A percentile compares a stretch with the other conserved stretches of the same genome.
These are phyloP conservation scores for Chaetomium globosum DNA, from an alignment of 2,329 filamentous ascomycete genomes.

Conservation along the genomic window DNA sequence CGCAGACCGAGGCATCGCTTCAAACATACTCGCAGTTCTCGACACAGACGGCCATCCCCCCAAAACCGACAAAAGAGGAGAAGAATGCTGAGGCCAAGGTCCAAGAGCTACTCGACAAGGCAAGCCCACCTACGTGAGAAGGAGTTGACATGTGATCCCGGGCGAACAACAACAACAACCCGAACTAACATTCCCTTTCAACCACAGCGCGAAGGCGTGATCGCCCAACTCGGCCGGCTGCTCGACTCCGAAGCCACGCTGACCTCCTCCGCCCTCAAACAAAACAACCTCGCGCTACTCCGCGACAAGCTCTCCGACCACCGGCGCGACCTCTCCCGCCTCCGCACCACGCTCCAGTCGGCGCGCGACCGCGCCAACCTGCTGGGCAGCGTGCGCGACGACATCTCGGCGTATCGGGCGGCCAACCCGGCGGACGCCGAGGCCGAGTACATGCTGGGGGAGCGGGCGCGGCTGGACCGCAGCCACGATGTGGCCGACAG, in stretches of 20 bases:
- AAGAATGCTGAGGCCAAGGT: constrained; percentile 76
- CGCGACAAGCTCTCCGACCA: constrained; percentile 89
- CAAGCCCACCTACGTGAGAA: constrained; percentile 44
- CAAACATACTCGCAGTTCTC: constrained; percentile 91
- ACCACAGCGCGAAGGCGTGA: constrained; percentile 73
- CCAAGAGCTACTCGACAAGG: constrained; percentile 81
- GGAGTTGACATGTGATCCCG: background rate
- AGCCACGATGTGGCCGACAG: constrained; percentile 87
- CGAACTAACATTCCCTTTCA: constrained; percentile 28
- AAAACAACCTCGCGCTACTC: constrained; percentile 90
- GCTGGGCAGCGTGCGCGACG: constrained; percentile 83
- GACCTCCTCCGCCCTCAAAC: constrained; percentile 90
- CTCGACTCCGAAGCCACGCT: constrained; percentile 89
- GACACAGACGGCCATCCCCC: constrained; percentile 73
- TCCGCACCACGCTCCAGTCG: constrained; percentile 72
- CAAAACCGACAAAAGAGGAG: constrained; percentile 85
- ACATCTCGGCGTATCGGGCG: constrained; percentile 86
- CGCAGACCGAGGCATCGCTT: constrained; percentile 79
- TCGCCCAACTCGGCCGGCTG: constrained; percentile 80
- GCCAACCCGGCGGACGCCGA: constrained; percentile 81
- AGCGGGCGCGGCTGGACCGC: constrained; percentile 81
- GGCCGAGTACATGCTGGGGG: constrained; percentile 95
- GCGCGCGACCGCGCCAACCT: constrained; percentile 87
- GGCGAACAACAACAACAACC: background rate
- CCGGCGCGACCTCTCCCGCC: constrained; percentile 74